Evolutionary conservation across 2,329 filamentous ascomycete species (phyloP).

Genomic region (Pyrenophora graminea): DNA sequence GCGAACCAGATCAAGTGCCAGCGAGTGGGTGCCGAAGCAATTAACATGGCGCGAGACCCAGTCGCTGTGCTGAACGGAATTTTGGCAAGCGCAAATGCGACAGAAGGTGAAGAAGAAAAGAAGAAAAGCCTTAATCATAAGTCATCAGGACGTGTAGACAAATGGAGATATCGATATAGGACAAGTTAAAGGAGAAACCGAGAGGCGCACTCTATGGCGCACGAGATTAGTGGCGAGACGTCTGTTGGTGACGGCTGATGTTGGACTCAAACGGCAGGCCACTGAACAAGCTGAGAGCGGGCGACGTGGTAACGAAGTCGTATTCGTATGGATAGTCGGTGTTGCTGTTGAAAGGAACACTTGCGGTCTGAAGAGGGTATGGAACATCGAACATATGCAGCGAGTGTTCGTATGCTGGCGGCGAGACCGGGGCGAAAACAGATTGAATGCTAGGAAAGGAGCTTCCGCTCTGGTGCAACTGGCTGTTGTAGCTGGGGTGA

Average conservation of each 20-base stretch:
- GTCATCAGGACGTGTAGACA: slow-evolving; percentile 1
- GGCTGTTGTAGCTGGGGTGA: slow-evolving; percentile 7
- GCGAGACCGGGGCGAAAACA: neutral
- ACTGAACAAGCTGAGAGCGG: slow-evolving; percentile 10
- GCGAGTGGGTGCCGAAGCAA: slow-evolving; percentile 22
- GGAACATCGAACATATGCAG: slow-evolving; percentile 9
- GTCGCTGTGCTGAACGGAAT: slow-evolving; percentile 17
- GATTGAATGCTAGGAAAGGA: slow-evolving; percentile 6
- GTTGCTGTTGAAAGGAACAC: slow-evolving; percentile 2
- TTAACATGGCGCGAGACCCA: neutral
- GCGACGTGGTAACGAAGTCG: slow-evolving; percentile 2
- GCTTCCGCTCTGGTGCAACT: neutral
- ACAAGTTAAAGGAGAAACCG: neutral
- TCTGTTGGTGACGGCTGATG: neutral
- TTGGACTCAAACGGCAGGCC: slow-evolving; percentile 13
- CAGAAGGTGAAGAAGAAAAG: neutral
- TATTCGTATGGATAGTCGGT: slow-evolving; percentile 5
- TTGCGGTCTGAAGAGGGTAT: slow-evolving; percentile 7
- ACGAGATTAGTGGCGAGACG: neutral
- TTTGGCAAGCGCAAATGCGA: neutral
- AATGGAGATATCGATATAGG: neutral
- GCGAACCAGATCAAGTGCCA: slow-evolving; percentile 8
- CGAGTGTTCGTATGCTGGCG: slow-evolving; percentile 12
- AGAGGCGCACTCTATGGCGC: neutral
- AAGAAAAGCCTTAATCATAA: slow-evolving; percentile 11